Evolutionary conservation across 2,329 filamentous ascomycete genomes (phyloP).

Genomic region (Pseudogymnoascus sp.): DNA sequence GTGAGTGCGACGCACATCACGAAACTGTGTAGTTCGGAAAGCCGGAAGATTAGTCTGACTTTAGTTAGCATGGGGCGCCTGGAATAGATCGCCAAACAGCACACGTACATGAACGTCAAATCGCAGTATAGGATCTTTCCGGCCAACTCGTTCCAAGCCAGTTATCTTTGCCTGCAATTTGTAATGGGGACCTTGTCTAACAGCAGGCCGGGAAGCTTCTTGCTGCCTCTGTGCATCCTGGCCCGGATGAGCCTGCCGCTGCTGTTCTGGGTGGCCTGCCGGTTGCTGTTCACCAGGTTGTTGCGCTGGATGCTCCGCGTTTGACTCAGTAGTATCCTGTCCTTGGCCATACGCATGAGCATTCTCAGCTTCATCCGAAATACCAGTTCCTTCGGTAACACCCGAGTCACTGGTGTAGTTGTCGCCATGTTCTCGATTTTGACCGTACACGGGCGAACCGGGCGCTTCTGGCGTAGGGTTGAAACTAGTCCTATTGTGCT

Average conservation of each 20-base stretch:
- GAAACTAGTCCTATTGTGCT: conserved; percentile 24
- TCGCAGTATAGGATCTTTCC: conserved; percentile 89
- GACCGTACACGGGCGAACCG: conserved; percentile 25
- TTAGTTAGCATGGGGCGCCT: neutral
- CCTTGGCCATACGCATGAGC: conserved; percentile 19
- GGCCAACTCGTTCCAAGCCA: conserved; percentile 81
- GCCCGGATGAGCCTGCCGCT: conserved; percentile 29
- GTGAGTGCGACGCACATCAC: conserved; percentile 90
- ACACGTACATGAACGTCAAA: conserved; percentile 89
- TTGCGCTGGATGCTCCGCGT: conserved; percentile 28
- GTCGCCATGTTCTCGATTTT: conserved; percentile 17
- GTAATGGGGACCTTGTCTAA: conserved; percentile 56
- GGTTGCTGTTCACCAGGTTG: conserved; percentile 21
- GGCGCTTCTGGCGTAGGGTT: conserved; percentile 23
- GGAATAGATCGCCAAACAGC: neutral
- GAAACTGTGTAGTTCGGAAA: conserved; percentile 96
- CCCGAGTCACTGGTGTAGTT: conserved; percentile 22
- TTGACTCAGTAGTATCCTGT: conserved; percentile 26
- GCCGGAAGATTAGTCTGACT: conserved; percentile 92
- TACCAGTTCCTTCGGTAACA: conserved; percentile 15
- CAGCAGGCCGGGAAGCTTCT: conserved; percentile 32
- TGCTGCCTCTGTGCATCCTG: conserved; percentile 30
- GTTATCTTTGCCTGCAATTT: conserved; percentile 94
- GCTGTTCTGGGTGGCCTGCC: conserved; percentile 19
- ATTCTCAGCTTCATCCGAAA: conserved; percentile 22